Conservation (phyloP, 441 rosid species). For the Bruguiera hainesii region DNA sequence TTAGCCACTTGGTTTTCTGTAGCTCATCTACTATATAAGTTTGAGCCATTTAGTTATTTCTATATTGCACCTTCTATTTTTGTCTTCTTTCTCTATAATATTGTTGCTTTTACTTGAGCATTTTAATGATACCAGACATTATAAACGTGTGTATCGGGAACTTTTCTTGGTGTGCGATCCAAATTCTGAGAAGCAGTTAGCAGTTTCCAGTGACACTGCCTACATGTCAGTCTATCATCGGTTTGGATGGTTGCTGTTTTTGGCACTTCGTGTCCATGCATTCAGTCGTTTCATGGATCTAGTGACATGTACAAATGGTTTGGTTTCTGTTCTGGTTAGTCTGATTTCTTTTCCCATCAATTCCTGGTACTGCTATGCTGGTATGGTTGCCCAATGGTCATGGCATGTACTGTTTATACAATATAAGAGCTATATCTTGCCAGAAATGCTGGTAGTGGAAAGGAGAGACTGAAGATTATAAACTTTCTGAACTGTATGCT, state of each 20-base stretch:
- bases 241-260: slow-evolving; percentile 92
- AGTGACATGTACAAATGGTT: slow-evolving; percentile 78
- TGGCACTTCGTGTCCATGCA: slow-evolving; percentile 85
- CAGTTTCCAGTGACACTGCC: slow-evolving; percentile 35
- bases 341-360: slow-evolving; percentile 6
- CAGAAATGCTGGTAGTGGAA: too few species aligned
- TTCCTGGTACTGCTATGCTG: slow-evolving; percentile 11
- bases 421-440: too few species aligned
- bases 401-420: too few species aligned
- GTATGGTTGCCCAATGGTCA: not conserved
- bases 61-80: not conserved
- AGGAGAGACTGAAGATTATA: too few species aligned
- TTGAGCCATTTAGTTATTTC: not conserved
- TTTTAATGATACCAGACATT: slow-evolving; percentile 51
- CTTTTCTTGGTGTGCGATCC: slow-evolving; percentile 57
- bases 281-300: slow-evolving; percentile 80
- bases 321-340: slow-evolving; percentile 89
- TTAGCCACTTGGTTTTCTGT: too few species aligned
- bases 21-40: too few species aligned
- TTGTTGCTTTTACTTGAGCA: not conserved
- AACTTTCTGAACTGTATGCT: too few species aligned
- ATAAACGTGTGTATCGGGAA: slow-evolving; percentile 32
- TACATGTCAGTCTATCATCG: slow-evolving; percentile 50
- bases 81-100: not conserved
- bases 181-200: slow-evolving; percentile 44